phyloP scores from a whole-genome alignment of 2,329 filamentous ascomycete genomes.

The Pseudofabraea citricarpa region DNA sequence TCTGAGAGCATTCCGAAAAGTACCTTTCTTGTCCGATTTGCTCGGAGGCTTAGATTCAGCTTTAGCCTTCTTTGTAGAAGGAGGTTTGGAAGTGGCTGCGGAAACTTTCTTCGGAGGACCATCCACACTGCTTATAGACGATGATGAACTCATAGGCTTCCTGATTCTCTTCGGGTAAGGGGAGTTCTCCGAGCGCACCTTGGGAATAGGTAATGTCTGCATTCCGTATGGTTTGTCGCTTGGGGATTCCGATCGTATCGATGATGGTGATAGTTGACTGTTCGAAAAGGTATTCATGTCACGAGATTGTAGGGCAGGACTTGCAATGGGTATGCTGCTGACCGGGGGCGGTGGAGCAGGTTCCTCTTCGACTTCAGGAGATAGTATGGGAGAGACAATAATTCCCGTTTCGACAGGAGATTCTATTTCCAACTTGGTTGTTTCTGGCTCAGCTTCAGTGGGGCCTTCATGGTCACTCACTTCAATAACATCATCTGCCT shows the following conservation, averaged over 20 bases:
- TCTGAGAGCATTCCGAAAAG: constrained; percentile 46
- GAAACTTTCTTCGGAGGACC: constrained; percentile 18
- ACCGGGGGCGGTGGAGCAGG: too few species aligned
- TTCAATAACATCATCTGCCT: constrained; percentile 14
- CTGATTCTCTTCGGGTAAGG: constrained; percentile 27
- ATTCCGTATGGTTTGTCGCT: constrained; percentile 5
- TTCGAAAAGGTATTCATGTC: background rate
- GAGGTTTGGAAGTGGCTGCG: constrained; percentile 22
- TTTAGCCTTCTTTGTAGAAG: constrained; percentile 26
- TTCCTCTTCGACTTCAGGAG: constrained; percentile 3
- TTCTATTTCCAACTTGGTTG: background rate
- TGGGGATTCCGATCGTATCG: background rate
- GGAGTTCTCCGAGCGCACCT: constrained; percentile 11
- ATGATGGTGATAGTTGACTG: background rate
- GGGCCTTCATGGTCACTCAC: constrained; percentile 11
- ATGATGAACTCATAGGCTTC: constrained; percentile 21
- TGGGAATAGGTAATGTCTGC: constrained; percentile 6
- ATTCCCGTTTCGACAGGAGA: background rate
- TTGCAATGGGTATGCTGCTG: background rate
- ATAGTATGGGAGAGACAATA: constrained; percentile 6
- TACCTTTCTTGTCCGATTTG: constrained; percentile 38
- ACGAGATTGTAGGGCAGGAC: background rate
- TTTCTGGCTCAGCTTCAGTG: too few species aligned
- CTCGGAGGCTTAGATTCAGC: constrained; percentile 18
- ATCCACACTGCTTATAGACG: constrained; percentile 18